These are phyloP conservation scores for Penicillium sp. DNA, from an alignment of 2,329 filamentous ascomycete genomes.

Conservation along the genomic window DNA sequence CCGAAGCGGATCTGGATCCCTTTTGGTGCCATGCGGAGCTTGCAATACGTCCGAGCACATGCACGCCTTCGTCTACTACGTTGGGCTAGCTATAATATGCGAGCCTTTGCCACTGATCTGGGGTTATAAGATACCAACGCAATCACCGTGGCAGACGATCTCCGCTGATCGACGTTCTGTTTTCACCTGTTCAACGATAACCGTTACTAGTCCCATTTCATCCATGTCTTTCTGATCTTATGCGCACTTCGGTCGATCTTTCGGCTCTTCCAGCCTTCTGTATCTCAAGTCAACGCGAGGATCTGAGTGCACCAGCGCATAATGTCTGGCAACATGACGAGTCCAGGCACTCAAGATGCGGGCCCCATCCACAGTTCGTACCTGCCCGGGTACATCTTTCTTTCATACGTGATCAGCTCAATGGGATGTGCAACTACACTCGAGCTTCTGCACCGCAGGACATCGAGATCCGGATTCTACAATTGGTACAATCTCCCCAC, in stretches of 20 bases:
- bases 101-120: not conserved
- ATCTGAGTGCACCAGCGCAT: not conserved
- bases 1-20: conserved; percentile 7
- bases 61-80: not conserved
- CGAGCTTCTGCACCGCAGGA: conserved; percentile 75
- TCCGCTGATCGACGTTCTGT: not conserved
- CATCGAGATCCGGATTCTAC: conserved; percentile 64
- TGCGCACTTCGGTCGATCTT: not conserved
- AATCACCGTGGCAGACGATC: not conserved
- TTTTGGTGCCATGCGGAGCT: conserved; percentile 2
- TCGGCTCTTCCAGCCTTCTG: not conserved
- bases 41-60: conserved; percentile 7
- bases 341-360: conserved; percentile 8
- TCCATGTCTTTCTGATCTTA: not conserved
- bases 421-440: conserved; percentile 75
- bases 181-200: not conserved
- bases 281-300: not conserved
- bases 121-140: not conserved
- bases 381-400: conserved; percentile 63
- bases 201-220: not conserved
- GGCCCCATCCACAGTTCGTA: conserved; percentile 22
- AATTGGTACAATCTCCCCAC: conserved; percentile 60
- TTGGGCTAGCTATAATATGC: not conserved
- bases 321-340: conserved; percentile 21
- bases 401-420: conserved; percentile 69